A percentile compares a stretch with the other conserved stretches of the same genome.
phyloP scores from a whole-genome alignment of 1,139 yeast genomes.

The Blastobotrys arbuscula region DNA sequence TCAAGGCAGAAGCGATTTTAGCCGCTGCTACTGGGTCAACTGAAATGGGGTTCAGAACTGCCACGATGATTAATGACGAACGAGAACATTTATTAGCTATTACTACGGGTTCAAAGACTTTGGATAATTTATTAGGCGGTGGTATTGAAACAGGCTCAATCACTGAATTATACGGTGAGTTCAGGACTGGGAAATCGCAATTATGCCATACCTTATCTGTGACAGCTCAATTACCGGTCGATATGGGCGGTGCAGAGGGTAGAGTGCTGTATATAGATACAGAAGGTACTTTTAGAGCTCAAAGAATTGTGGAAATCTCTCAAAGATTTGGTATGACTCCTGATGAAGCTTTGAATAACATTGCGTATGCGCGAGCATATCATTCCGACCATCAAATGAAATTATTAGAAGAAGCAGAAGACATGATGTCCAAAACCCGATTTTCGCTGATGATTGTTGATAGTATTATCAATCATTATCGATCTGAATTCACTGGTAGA shows the following conservation, averaged over 20 bases:
- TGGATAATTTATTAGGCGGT: constrained; percentile 91
- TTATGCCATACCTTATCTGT: constrained; percentile 95
- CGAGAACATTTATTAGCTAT: constrained; percentile 86
- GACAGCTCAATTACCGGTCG: constrained; percentile 93
- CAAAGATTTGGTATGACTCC: constrained; percentile 88
- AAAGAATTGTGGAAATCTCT: constrained; percentile 82
- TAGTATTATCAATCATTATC: constrained; percentile 90
- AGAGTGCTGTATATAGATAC: constrained; percentile 95
- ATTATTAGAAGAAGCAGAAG: constrained; percentile 82
- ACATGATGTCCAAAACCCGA: constrained; percentile 93
- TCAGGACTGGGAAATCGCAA: constrained; percentile 96
- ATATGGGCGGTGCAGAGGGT: constrained; percentile 99
- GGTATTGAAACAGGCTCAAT: constrained; percentile 97
- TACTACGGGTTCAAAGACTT: constrained; percentile 91
- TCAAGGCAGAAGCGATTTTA: constrained; percentile 83
- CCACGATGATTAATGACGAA: constrained; percentile 87
- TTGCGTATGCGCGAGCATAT: constrained; percentile 95
- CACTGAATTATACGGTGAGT: constrained; percentile 95
- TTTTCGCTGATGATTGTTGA: constrained; percentile 76
- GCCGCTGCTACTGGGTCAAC: constrained; percentile 81
- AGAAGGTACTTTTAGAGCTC: constrained; percentile 95
- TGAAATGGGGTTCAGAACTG: constrained; percentile 97
- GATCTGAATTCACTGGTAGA: constrained; percentile 94
- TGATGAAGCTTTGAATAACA: constrained; percentile 92
- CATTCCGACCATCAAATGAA: constrained; percentile 95